phyloP scores from a whole-genome alignment of 352 stramenopile species.

The Globisporangium acanthophoron region DNA sequence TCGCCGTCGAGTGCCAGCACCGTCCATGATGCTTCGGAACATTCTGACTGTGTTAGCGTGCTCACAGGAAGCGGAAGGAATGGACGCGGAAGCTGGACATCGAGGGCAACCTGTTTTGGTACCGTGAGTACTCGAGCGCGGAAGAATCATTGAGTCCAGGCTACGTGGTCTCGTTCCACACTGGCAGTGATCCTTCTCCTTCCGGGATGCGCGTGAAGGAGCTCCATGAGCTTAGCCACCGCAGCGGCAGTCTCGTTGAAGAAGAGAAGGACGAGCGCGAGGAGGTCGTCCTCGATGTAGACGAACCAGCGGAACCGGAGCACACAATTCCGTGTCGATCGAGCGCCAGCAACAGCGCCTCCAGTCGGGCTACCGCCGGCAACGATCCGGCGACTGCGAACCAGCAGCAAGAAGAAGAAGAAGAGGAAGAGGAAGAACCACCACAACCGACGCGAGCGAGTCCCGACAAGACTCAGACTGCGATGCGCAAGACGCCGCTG shows the following conservation, averaged over 20 bases:
- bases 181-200: neutral
- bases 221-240: neutral
- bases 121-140: constrained; percentile 15
- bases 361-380: neutral
- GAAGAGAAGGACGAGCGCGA: constrained; percentile 5
- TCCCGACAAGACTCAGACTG: constrained; percentile 21
- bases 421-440: neutral
- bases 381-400: neutral
- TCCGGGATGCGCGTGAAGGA: neutral
- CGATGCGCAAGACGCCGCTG: constrained; percentile 23
- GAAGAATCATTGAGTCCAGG: neutral
- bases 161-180: constrained; percentile 6
- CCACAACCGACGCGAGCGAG: neutral
- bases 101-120: constrained; percentile 53
- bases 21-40: no score
- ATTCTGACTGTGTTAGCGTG: neutral
- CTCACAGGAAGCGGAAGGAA: constrained; percentile 34
- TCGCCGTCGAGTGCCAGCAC: no score
- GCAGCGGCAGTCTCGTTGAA: neutral
- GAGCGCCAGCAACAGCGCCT: neutral
- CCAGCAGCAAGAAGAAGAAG: neutral
- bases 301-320: neutral
- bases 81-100: constrained; percentile 54
- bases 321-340: neutral
- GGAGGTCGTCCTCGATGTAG: neutral